Evolutionary conservation across 345 rosid genomes (phyloP).

Genomic region (Populus deltoides): DNA sequence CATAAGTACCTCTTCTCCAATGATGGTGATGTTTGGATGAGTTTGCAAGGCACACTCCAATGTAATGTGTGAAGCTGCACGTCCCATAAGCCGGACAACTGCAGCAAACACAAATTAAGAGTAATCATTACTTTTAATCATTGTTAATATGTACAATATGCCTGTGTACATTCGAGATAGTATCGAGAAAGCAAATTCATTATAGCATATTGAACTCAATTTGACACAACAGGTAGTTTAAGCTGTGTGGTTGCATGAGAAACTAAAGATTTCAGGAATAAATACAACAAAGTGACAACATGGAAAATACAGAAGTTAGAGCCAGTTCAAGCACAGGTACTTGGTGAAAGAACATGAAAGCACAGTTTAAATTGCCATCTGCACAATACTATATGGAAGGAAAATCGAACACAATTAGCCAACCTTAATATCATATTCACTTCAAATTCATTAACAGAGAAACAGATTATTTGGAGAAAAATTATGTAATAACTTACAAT

Average conservation of each 20-base stretch:
- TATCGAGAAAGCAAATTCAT: not conserved
- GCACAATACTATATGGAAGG: not conserved
- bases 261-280: not conserved
- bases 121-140: not conserved
- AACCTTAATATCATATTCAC: not conserved
- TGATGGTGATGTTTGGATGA: conserved; percentile 86
- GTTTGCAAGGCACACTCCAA: conserved; percentile 97
- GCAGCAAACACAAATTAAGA: conserved; percentile 19
- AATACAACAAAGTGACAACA: not conserved
- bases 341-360: not conserved
- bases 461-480: not conserved
- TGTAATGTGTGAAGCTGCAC: conserved; percentile 97
- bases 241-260: not conserved
- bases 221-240: not conserved
- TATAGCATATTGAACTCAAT: not conserved
- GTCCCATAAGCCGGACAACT: conserved; percentile 99
- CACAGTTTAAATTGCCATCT: not conserved
- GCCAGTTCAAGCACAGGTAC: not conserved
- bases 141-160: not conserved
- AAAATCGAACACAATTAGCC: not conserved
- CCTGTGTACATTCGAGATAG: not conserved
- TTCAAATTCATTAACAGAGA: not conserved
- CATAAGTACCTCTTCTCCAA: conserved; percentile 85
- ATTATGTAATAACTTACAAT: conserved; percentile 56
- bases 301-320: not conserved